phyloP scores from a whole-genome alignment of 1,284 basidiomycete genomes.

The Cutaneotrichosporon daszewskae region DNA sequence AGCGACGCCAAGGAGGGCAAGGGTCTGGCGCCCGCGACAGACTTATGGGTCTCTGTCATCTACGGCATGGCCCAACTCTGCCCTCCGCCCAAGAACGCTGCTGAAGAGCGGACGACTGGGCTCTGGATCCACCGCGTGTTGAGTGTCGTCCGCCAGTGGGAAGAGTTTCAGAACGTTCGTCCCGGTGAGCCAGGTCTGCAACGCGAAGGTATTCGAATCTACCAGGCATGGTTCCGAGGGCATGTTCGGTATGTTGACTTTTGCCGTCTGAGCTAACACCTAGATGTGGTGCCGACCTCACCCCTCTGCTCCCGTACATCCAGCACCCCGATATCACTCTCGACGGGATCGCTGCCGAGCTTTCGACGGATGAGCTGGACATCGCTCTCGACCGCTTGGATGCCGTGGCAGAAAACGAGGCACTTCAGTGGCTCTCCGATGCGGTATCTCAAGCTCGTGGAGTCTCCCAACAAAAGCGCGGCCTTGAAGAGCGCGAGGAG shows the following conservation, averaged over 20 bases:
- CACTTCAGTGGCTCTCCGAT: constrained; percentile 17
- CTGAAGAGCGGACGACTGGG: constrained; percentile 1
- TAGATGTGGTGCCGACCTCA: constrained; percentile 27
- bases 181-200: constrained; percentile 13
- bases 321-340: constrained; percentile 15
- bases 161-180: constrained; percentile 11
- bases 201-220: constrained; percentile 38
- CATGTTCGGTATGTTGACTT: not conserved
- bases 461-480: constrained; percentile 21
- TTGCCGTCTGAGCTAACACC: constrained; percentile 1
- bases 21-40: constrained; percentile 27
- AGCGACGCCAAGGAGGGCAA: constrained; percentile 23
- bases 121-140: constrained; percentile 11
- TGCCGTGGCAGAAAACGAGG: constrained; percentile 18
- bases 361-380: constrained; percentile 26
- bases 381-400: constrained; percentile 26
- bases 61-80: constrained; percentile 32
- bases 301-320: constrained; percentile 32
- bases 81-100: not conserved
- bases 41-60: constrained; percentile 40
- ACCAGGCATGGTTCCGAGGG: constrained; percentile 37
- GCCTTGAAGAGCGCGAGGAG: constrained; percentile 21
- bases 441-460: constrained; percentile 23
- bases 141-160: constrained; percentile 25
- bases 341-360: constrained; percentile 18